These are phyloP conservation scores for Clonostachys sp. DNA, from an alignment of 2,329 filamentous ascomycete genomes.

Conservation along the genomic window DNA sequence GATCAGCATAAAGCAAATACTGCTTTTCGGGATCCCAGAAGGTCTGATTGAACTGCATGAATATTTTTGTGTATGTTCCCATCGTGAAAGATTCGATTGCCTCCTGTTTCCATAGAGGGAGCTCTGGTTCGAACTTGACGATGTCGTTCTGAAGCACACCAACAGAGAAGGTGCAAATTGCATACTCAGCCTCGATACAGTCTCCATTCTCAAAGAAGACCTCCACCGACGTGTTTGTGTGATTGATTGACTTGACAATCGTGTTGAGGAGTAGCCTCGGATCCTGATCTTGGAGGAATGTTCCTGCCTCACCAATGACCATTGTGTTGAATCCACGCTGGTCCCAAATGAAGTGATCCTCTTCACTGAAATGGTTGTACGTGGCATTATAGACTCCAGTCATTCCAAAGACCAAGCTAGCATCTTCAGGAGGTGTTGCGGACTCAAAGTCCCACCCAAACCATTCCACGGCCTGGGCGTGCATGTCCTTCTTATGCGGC, in stretches of 20 bases:
- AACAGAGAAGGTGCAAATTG: conserved; percentile 63
- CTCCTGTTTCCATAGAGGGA: conserved; percentile 61
- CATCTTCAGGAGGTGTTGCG: conserved; percentile 49
- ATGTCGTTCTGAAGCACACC: conserved; percentile 62
- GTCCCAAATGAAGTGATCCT: conserved; percentile 58
- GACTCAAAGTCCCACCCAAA: conserved; percentile 54
- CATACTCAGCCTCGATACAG: conserved; percentile 56
- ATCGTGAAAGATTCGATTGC: conserved; percentile 62
- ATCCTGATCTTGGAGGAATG: conserved; percentile 51
- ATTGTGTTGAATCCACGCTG: conserved; percentile 56
- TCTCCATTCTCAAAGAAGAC: conserved; percentile 46
- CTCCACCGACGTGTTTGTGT: conserved; percentile 27
- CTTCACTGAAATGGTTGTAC: conserved; percentile 57
- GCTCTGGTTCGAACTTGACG: conserved; percentile 50
- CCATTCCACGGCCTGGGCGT: conserved; percentile 58
- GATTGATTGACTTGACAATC: conserved; percentile 44
- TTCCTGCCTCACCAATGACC: conserved; percentile 49
- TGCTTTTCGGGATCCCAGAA: conserved; percentile 53
- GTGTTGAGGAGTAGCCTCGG: conserved; percentile 53
- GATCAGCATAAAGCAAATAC: conserved; percentile 39
- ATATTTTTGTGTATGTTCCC: conserved; percentile 71
- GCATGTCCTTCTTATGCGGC: conserved; percentile 42
- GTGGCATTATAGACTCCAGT: conserved; percentile 52
- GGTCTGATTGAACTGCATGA: conserved; percentile 61
- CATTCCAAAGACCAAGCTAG: conserved; percentile 48